Conservation (phyloP, 805 yeast genomes). For the Wickerhamiella galacta region DNA sequence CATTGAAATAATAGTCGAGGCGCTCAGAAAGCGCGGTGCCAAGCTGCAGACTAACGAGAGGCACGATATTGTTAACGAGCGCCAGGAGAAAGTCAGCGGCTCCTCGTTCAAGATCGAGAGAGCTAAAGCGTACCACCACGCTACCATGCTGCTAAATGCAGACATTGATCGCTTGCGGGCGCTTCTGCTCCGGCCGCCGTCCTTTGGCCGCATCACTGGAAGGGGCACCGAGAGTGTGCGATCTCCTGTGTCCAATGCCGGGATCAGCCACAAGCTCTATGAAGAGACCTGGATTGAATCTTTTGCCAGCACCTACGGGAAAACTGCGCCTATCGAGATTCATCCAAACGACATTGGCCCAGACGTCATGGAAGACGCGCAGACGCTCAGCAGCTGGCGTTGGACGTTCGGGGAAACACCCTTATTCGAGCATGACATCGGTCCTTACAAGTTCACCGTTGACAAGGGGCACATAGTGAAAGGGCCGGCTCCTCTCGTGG, state of each 20-base stretch:
- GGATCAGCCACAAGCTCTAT: constrained; percentile 31
- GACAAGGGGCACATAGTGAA: constrained; percentile 29
- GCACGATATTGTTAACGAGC: constrained; percentile 55
- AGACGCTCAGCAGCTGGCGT: constrained; percentile 37
- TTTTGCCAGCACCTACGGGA: constrained; percentile 24
- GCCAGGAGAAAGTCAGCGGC: constrained; percentile 57
- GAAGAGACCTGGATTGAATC: constrained; percentile 27
- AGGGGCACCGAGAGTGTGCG: constrained; percentile 60
- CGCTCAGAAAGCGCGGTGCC: constrained; percentile 18
- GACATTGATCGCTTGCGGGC: constrained; percentile 40
- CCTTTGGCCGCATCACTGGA: constrained; percentile 28
- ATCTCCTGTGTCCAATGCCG: constrained; percentile 59
- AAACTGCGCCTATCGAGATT: constrained; percentile 3
- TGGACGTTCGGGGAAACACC: constrained; percentile 76
- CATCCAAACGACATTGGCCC: constrained; percentile 12
- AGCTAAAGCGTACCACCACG: constrained; percentile 84
- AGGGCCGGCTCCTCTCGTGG: constrained; percentile 6
- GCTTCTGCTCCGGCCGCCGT: constrained; percentile 33
- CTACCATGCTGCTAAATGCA: constrained; percentile 74
- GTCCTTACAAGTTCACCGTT: constrained; percentile 27
- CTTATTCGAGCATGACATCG: constrained; percentile 38
- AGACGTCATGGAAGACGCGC: constrained; percentile 19
- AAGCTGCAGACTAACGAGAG: constrained; percentile 43
- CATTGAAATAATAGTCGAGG: constrained; percentile 32
- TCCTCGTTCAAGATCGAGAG: constrained; percentile 77